Conservation (phyloP, 106 monocot species). For the Vanilla planifolia region DNA sequence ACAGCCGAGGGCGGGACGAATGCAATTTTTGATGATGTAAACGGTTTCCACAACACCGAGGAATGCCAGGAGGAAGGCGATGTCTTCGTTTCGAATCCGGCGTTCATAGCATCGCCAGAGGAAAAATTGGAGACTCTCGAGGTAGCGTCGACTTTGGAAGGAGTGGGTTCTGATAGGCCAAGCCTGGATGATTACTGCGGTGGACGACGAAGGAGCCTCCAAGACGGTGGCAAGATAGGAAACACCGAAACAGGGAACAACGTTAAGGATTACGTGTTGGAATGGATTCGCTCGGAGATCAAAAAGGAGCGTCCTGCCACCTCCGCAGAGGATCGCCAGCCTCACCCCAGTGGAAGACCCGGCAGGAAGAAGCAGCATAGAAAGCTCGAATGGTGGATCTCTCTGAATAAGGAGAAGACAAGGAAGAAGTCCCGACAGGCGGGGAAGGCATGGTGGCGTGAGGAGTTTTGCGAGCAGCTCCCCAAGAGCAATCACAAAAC, state of each 20-base stretch:
- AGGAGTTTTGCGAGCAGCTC: constrained; percentile 87
- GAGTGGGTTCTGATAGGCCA: constrained; percentile 37
- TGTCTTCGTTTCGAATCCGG: constrained; percentile 13
- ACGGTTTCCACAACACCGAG: too few relatives aligned
- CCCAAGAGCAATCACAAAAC: constrained; percentile 40
- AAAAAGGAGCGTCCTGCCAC: constrained; percentile 64
- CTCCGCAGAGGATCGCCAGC: constrained; percentile 19
- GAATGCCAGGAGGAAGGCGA: constrained; percentile 36
- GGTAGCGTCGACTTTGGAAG: constrained; percentile 55
- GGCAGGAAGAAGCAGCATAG: constrained; percentile 35
- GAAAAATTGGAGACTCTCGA: constrained; percentile 9
- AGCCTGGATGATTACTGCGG: constrained; percentile 32
- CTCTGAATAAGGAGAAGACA: constrained; percentile 43
- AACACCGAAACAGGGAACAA: constrained; percentile 20
- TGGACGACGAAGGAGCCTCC: constrained; percentile 12
- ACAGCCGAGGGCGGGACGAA: constrained; percentile 38
- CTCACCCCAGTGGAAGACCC: constrained; percentile 6
- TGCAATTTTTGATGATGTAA: too few relatives aligned
- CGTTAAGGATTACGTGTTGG: constrained; percentile 95
- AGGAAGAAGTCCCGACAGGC: constrained; percentile 44
- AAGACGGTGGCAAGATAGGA: constrained; percentile 28
- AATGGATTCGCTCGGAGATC: constrained; percentile 92
- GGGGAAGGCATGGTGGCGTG: constrained; percentile 91
- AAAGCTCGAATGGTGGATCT: constrained; percentile 58
- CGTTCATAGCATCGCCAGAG: constrained; percentile 14